These are phyloP conservation scores for Macrophomina pseudophaseolina DNA, from an alignment of 2,329 filamentous ascomycete species.

Conservation along the genomic window DNA sequence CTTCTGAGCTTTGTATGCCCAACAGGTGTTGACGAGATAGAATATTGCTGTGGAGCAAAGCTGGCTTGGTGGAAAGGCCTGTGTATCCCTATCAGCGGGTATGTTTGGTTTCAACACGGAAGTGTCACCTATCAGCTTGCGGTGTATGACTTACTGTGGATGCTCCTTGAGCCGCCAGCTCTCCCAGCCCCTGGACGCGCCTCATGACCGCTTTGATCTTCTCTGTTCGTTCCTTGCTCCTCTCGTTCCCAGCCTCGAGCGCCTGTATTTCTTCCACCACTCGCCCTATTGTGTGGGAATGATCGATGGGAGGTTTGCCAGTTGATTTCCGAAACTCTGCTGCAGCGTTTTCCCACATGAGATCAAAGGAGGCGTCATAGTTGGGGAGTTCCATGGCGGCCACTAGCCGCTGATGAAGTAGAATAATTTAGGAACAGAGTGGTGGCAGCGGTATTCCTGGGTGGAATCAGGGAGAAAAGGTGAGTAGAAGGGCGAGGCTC, in stretches of 20 bases:
- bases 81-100: background rate
- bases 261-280: background rate
- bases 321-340: background rate
- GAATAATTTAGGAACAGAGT: background rate
- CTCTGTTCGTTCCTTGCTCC: background rate
- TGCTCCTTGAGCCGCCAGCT: background rate
- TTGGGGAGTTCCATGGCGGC: slow-evolving; percentile 31
- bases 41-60: slow-evolving; percentile 2
- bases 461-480: too few relatives aligned
- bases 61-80: slow-evolving; percentile 2
- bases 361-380: background rate
- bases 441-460: too few relatives aligned
- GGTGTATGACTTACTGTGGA: background rate
- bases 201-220: background rate
- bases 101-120: background rate
- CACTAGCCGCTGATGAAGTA: background rate
- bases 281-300: background rate
- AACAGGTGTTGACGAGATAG: slow-evolving; percentile 1
- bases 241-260: background rate
- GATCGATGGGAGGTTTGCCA: background rate
- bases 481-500: too few relatives aligned
- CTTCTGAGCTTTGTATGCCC: background rate
- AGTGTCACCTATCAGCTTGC: too few relatives aligned
- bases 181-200: background rate
- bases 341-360: slow-evolving; percentile 3